Conservation (phyloP, 768 basidiomycete genomes). For the Sporobolomyces roseus region DNA sequence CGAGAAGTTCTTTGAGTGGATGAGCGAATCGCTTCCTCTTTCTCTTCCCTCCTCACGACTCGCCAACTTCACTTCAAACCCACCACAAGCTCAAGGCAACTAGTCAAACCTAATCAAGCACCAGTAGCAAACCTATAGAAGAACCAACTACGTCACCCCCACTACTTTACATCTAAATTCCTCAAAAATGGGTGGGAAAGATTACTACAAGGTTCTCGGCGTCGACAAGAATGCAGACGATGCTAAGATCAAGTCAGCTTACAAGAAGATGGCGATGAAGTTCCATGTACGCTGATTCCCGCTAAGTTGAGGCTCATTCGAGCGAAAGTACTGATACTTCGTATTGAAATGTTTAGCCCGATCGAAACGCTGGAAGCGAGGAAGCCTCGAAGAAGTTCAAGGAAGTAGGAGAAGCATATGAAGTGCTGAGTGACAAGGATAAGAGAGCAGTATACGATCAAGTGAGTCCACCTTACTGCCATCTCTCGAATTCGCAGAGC, state of each 20-base stretch:
- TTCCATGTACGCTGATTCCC: too few relatives aligned
- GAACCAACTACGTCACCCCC: not conserved
- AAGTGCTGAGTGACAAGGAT: slow-evolving; percentile 57
- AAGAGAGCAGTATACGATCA: slow-evolving; percentile 47
- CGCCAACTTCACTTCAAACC: too few relatives aligned
- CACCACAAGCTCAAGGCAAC: too few relatives aligned
- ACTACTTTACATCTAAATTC: too few relatives aligned
- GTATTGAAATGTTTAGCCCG: too few relatives aligned
- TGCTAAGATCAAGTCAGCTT: slow-evolving; percentile 88
- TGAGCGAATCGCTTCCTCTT: too few relatives aligned
- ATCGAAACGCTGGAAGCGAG: slow-evolving; percentile 73
- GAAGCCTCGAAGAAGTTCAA: slow-evolving; percentile 87
- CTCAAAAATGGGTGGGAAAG: slow-evolving; percentile 60
- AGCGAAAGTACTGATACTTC: too few relatives aligned
- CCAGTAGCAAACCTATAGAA: not conserved
- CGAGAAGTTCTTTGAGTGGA: too few relatives aligned
- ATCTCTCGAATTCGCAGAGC: slow-evolving; percentile 20
- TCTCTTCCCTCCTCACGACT: not conserved
- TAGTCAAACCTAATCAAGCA: too few relatives aligned
- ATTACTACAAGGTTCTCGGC: slow-evolving; percentile 84
- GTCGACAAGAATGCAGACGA: slow-evolving; percentile 63
- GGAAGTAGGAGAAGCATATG: slow-evolving; percentile 90
- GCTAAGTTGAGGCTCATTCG: too few relatives aligned
- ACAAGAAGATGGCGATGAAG: slow-evolving; percentile 86
- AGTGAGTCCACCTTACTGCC: slow-evolving; percentile 57